Conservation (phyloP, 208 protist genomes). For the Acanthamoeba quina region DNA sequence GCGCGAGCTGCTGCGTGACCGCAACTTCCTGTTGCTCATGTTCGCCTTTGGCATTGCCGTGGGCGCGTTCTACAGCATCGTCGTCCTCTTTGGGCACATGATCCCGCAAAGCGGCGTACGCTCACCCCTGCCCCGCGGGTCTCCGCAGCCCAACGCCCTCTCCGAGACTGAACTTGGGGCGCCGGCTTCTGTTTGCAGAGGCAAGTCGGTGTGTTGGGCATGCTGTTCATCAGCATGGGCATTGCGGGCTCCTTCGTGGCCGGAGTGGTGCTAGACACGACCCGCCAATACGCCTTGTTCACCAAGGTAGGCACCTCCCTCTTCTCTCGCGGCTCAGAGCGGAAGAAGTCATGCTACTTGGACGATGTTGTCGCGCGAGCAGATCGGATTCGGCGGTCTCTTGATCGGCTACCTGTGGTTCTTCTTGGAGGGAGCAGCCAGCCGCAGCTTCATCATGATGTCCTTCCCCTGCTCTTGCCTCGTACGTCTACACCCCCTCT, state of each 20-base stretch:
- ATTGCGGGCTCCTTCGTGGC: slow-evolving; percentile 46
- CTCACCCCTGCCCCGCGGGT: background rate
- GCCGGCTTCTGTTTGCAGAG: background rate
- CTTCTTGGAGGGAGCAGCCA: slow-evolving; percentile 29
- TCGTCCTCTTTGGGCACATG: slow-evolving; percentile 32
- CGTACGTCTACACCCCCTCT: background rate
- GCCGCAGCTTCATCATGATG: slow-evolving; percentile 56
- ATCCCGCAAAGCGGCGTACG: slow-evolving; percentile 6
- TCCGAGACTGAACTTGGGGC: too few species aligned
- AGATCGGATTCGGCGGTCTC: slow-evolving; percentile 15
- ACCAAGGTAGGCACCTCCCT: too few species aligned
- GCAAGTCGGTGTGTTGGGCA: slow-evolving; percentile 8
- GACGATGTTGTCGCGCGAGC: background rate
- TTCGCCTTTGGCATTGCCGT: slow-evolving; percentile 27
- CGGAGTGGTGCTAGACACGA: slow-evolving; percentile 11
- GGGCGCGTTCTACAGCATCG: slow-evolving; percentile 18
- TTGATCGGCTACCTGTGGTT: slow-evolving; percentile 28
- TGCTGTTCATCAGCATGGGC: slow-evolving; percentile 30
- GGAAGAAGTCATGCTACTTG: background rate
- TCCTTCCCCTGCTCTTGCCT: slow-evolving; percentile 36
- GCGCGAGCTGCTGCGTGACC: slow-evolving; percentile 24
- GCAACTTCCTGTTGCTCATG: slow-evolving; percentile 54
- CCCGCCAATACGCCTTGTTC: background rate
- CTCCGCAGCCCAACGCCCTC: background rate
- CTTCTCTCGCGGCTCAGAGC: too few species aligned